Evolutionary conservation across 129 eudicot genomes (phyloP).

Genomic region (Artemisia argyi): DNA sequence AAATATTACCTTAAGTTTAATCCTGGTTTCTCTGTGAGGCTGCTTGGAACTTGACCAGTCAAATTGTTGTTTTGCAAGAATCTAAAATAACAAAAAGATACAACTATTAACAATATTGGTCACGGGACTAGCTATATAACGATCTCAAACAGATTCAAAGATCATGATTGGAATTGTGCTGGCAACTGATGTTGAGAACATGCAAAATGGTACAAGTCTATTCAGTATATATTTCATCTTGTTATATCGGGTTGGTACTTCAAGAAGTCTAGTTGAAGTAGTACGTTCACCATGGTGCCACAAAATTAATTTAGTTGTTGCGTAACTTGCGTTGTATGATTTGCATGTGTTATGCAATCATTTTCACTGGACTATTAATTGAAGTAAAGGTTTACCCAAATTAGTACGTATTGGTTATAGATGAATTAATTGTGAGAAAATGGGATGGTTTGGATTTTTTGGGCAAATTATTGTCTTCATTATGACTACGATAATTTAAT

Average conservation of each 20-base stretch:
- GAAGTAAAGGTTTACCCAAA: not conserved
- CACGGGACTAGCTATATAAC: not conserved
- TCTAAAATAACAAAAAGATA: conserved; percentile 36
- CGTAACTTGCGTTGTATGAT: too few species aligned
- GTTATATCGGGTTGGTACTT: conserved; percentile 8
- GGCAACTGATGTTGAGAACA: conserved; percentile 19
- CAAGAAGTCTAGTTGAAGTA: conserved; percentile 13
- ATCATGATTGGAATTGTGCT: not conserved
- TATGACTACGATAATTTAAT: too few species aligned
- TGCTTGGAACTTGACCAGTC: conserved; percentile 68
- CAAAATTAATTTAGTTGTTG: not conserved
- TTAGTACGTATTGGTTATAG: too few species aligned
- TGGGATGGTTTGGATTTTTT: too few species aligned
- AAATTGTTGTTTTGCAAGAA: conserved; percentile 76
- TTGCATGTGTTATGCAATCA: not conserved
- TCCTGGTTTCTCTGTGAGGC: conserved; percentile 49
- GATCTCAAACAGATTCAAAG: not conserved
- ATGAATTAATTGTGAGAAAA: too few species aligned
- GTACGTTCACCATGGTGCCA: conserved; percentile 23
- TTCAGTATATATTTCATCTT: conserved; percentile 7
- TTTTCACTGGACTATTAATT: not conserved
- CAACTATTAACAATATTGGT: not conserved
- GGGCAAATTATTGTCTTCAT: too few species aligned
- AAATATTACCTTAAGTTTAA: conserved; percentile 50
- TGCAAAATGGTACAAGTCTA: conserved; percentile 27